phyloP scores from a whole-genome alignment of 2,329 filamentous ascomycete species.

The Curvularia spicifera region DNA sequence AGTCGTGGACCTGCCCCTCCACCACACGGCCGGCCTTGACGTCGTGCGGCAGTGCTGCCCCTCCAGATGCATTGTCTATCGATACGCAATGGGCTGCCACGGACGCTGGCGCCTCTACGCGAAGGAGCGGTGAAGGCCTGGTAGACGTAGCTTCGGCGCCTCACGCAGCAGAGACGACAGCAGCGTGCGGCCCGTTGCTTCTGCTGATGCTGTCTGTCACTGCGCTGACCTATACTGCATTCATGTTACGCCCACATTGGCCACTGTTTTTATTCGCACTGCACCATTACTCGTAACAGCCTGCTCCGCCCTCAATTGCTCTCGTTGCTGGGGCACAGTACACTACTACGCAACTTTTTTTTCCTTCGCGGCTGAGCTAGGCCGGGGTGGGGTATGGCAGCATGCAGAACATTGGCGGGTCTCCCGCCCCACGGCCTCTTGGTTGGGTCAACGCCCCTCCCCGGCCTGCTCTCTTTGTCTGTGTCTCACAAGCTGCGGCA shows the following conservation, averaged over 20 bases:
- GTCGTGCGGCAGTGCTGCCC: conserved; percentile 31
- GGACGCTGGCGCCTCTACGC: conserved; percentile 26
- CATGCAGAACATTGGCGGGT: conserved; percentile 34
- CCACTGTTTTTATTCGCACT: neutral
- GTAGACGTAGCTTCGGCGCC: conserved; percentile 37
- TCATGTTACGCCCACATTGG: conserved; percentile 7
- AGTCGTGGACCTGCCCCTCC: conserved; percentile 28
- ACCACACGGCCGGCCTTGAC: conserved; percentile 26
- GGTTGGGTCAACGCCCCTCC: conserved; percentile 25
- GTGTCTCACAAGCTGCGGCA: conserved; percentile 12
- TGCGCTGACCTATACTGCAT: conserved; percentile 22
- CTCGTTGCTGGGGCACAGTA: neutral
- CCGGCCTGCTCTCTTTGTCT: conserved; percentile 17
- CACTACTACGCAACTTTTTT: conserved; percentile 12
- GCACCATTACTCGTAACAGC: neutral
- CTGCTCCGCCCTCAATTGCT: neutral
- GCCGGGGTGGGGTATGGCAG: conserved; percentile 15
- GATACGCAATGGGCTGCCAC: conserved; percentile 34
- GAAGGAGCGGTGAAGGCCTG: conserved; percentile 47
- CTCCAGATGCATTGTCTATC: conserved; percentile 38
- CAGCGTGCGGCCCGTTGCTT: conserved; percentile 34
- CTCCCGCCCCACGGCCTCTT: conserved; percentile 24
- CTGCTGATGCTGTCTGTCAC: conserved; percentile 24
- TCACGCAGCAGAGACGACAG: conserved; percentile 26
- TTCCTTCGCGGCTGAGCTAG: conserved; percentile 19